Conservation (phyloP, 169 alveolate genomes). For the Babesia bigemina region DNA sequence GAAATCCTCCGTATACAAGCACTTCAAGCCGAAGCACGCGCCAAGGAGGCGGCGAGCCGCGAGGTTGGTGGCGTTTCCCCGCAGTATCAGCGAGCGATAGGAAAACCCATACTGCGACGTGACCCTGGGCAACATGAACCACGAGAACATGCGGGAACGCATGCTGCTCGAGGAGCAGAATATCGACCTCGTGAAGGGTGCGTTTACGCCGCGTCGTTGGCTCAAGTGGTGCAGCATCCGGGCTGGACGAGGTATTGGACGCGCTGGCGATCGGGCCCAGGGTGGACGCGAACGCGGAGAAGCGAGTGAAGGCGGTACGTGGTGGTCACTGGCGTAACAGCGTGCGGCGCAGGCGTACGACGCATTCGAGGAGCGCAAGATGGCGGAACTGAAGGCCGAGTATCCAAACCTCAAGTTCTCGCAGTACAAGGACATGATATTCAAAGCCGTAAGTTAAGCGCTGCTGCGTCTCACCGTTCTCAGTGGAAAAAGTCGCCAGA, state of each 20-base stretch:
- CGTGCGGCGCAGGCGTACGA: constrained; percentile 66
- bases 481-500: constrained; percentile 74
- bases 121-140: constrained; percentile 46
- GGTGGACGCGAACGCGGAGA: constrained; percentile 51
- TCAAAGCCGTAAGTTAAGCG: constrained; percentile 69
- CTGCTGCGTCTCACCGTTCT: background rate
- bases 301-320: constrained; percentile 61
- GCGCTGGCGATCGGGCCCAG: constrained; percentile 45
- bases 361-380: constrained; percentile 71
- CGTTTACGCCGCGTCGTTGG: background rate
- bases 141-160: constrained; percentile 45
- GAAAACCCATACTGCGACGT: constrained; percentile 31
- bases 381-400: constrained; percentile 74
- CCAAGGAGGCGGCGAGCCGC: constrained; percentile 41
- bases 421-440: constrained; percentile 78
- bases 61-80: constrained; percentile 14
- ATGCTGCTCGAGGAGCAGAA: constrained; percentile 48
- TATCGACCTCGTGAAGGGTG: constrained; percentile 61
- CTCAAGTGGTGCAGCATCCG: constrained; percentile 50
- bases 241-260: constrained; percentile 62
- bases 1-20: constrained; percentile 51
- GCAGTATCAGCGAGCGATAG: background rate
- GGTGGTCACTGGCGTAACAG: background rate
- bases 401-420: constrained; percentile 75
- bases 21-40: constrained; percentile 46